A percentile compares a stretch with the other conserved stretches of the same genome.
These are phyloP conservation scores for Sugiyamaella boreocaroliniensis DNA, from an alignment of 805 yeast species.

Conservation along the genomic window DNA sequence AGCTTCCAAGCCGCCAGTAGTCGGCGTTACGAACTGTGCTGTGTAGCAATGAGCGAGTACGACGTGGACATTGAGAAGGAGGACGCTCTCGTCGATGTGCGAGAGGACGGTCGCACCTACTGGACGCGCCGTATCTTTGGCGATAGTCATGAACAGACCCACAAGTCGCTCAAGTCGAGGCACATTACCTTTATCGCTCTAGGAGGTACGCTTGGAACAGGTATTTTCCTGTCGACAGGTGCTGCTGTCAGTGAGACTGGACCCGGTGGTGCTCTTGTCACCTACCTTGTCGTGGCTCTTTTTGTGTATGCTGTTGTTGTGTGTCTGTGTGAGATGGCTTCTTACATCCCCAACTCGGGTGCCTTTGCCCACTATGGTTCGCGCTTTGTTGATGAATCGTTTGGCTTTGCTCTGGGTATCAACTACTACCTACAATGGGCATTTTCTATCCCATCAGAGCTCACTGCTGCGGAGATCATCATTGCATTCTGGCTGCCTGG, in stretches of 20 bases:
- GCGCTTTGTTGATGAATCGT: constrained; percentile 53
- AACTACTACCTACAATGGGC: constrained; percentile 45
- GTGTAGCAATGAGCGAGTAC: background rate
- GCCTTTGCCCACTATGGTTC: constrained; percentile 59
- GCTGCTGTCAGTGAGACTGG: constrained; percentile 23
- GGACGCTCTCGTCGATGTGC: background rate
- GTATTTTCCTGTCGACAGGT: constrained; percentile 46
- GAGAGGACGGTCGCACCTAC: background rate
- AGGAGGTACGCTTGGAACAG: constrained; percentile 75
- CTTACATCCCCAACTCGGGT: constrained; percentile 51
- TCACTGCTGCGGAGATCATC: constrained; percentile 38
- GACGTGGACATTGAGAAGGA: background rate
- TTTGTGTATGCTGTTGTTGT: constrained; percentile 59
- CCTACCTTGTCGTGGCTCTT: constrained; percentile 38
- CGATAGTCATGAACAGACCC: constrained; percentile 11
- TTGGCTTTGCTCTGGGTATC: constrained; percentile 52
- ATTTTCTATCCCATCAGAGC: constrained; percentile 40
- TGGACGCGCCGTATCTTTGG: constrained; percentile 12
- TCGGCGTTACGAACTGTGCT: too few relatives aligned
- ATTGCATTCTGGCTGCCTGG: constrained; percentile 40
- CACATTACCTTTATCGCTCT: constrained; percentile 68
- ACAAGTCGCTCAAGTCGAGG: constrained; percentile 40
- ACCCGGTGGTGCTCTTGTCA: constrained; percentile 28
- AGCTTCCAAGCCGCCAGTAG: background rate
- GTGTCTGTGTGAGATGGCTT: constrained; percentile 48